These are phyloP conservation scores for Calonectria honghensis DNA, from an alignment of 2,329 filamentous ascomycete genomes.

Conservation along the genomic window DNA sequence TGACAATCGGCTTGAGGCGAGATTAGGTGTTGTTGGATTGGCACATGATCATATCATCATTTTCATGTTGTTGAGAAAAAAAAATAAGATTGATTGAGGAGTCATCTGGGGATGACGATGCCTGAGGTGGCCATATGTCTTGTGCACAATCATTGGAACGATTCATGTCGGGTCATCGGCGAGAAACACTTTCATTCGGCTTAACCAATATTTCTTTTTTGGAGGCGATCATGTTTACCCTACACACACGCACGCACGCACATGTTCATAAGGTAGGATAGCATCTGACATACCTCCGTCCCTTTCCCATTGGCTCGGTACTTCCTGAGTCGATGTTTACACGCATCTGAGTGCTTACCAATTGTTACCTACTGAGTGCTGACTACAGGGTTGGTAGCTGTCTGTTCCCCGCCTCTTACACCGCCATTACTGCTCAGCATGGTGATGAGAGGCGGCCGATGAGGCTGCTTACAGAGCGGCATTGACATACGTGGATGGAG, in stretches of 20 bases:
- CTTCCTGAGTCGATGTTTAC: not conserved
- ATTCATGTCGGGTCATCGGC: conserved; percentile 7
- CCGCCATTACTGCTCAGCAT: not conserved
- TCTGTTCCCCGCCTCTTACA: conserved; percentile 13
- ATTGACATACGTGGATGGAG: not conserved
- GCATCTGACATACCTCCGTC: not conserved
- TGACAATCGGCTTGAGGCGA: conserved; percentile 9
- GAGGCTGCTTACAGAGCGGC: conserved; percentile 24
- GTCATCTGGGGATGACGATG: not conserved
- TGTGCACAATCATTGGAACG: not conserved
- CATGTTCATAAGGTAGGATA: not conserved
- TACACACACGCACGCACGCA: not conserved
- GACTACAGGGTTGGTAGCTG: not conserved
- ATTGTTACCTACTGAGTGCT: conserved; percentile 2
- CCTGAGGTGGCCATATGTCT: conserved; percentile 1
- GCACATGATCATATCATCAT: conserved; percentile 5
- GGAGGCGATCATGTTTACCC: not conserved
- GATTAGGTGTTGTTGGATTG: conserved; percentile 17
- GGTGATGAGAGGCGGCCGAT: conserved; percentile 15
- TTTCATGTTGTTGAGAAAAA: conserved; percentile 17
- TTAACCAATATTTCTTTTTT: conserved; percentile 1
- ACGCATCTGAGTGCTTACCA: conserved; percentile 6
- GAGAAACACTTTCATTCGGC: not conserved
- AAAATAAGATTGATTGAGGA: conserved; percentile 32
- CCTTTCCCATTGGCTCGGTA: not conserved